phyloP scores from a whole-genome alignment of 495 filamentous ascomycete species.

The Trichoderma erinaceum region DNA sequence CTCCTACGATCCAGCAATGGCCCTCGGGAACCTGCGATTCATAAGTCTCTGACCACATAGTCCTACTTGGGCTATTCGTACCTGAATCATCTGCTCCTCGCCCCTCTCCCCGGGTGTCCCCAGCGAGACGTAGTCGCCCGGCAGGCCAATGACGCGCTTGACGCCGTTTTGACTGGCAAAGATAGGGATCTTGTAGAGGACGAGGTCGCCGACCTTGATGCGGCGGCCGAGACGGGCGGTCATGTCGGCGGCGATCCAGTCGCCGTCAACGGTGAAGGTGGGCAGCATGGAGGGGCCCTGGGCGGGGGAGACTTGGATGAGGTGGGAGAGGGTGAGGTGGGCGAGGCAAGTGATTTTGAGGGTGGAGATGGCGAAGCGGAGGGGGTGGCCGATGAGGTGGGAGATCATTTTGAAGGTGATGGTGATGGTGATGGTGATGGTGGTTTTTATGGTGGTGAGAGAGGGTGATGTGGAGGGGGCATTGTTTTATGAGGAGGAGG shows the following conservation, averaged over 20 bases:
- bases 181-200: slow-evolving; percentile 68
- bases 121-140: slow-evolving; percentile 80
- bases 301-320: slow-evolving; percentile 44
- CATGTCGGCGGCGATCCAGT: slow-evolving; percentile 52
- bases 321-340: slow-evolving; percentile 56
- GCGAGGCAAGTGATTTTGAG: slow-evolving; percentile 41
- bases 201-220: slow-evolving; percentile 76
- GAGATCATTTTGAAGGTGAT: slow-evolving; percentile 13
- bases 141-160: slow-evolving; percentile 82
- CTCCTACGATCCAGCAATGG: slow-evolving; percentile 82
- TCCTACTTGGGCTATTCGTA: slow-evolving; percentile 27
- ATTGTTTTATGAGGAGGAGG: neutral
- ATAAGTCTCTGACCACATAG: neutral
- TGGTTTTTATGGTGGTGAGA: neutral
- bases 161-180: slow-evolving; percentile 55
- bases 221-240: slow-evolving; percentile 53
- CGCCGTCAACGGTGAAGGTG: slow-evolving; percentile 58
- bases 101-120: slow-evolving; percentile 50
- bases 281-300: slow-evolving; percentile 76
- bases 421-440: too few relatives aligned
- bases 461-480: too few relatives aligned
- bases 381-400: slow-evolving; percentile 30
- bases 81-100: slow-evolving; percentile 67
- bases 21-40: slow-evolving; percentile 69
- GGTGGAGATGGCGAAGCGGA: slow-evolving; percentile 33